phyloP scores from a whole-genome alignment of 495 filamentous ascomycete genomes.

The Penicillium arizonense region DNA sequence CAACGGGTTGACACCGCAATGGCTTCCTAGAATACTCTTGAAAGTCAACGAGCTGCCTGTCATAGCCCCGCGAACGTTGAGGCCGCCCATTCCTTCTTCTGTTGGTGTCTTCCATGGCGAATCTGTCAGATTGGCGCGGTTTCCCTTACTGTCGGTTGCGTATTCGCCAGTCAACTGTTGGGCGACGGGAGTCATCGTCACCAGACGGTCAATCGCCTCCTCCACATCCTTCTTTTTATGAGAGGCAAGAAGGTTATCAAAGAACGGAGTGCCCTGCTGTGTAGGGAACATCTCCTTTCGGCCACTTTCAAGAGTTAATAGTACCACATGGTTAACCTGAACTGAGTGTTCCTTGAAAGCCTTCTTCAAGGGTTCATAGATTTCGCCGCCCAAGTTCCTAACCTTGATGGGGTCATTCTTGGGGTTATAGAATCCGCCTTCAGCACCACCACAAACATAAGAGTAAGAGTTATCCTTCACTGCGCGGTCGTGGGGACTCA shows the following conservation, averaged over 20 bases:
- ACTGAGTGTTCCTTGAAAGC: conserved; percentile 30
- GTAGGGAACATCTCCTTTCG: conserved; percentile 48
- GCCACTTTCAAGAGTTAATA: conserved; percentile 46
- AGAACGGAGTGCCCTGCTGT: conserved; percentile 37
- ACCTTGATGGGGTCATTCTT: conserved; percentile 42
- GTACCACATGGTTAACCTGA: conserved; percentile 40
- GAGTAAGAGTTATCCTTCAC: conserved; percentile 20
- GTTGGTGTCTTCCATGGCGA: conserved; percentile 22
- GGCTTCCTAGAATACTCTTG: conserved; percentile 45
- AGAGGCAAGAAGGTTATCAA: conserved; percentile 35
- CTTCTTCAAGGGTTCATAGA: conserved; percentile 31
- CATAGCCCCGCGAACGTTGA: conserved; percentile 42
- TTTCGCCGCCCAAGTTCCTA: conserved; percentile 36
- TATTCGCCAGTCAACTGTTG: conserved; percentile 45
- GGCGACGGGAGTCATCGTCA: conserved; percentile 34
- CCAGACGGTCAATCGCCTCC: conserved; percentile 27
- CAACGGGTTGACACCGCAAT: conserved; percentile 44
- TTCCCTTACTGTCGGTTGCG: conserved; percentile 31
- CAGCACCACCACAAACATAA: conserved; percentile 15
- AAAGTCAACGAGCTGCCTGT: conserved; percentile 46
- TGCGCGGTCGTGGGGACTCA: conserved; percentile 11
- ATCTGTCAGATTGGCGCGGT: conserved; percentile 20
- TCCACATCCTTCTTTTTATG: conserved; percentile 17
- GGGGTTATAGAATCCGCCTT: conserved; percentile 34
- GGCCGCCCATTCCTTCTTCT: conserved; percentile 34